Conservation (phyloP, 2,329 filamentous ascomycete species). For the Fusarium paranaense region DNA sequence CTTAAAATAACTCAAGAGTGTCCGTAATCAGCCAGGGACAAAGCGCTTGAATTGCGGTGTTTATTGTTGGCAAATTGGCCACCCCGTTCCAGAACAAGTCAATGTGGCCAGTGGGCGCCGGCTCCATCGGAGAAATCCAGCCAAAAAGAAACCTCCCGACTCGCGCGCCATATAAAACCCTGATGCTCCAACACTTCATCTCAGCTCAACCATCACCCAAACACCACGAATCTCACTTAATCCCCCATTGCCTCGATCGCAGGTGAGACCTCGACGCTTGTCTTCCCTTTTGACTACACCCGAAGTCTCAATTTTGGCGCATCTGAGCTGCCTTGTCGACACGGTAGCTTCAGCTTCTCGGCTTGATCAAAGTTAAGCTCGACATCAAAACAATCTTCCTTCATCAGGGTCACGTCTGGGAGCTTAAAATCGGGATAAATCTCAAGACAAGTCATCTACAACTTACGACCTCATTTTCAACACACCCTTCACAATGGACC, state of each 20-base stretch:
- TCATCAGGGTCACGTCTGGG: background rate
- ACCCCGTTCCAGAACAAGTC: conserved; percentile 30
- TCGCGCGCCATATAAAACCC: conserved; percentile 43
- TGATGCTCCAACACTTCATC: conserved; percentile 32
- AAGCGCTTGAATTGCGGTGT: conserved; percentile 7
- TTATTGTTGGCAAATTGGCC: conserved; percentile 16
- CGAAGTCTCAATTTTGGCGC: background rate
- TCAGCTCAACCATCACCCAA: conserved; percentile 3
- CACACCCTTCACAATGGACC: conserved; percentile 33
- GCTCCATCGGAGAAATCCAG: conserved; percentile 32
- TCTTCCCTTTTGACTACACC: background rate
- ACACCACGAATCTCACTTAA: background rate
- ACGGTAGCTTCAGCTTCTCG: background rate
- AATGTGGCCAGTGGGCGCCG: conserved; percentile 29
- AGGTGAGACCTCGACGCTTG: background rate
- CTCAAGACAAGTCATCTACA: background rate
- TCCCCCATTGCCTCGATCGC: background rate
- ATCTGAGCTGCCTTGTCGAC: background rate
- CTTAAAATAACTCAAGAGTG: background rate
- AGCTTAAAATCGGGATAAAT: background rate
- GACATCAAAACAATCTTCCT: background rate
- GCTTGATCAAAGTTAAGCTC: conserved; percentile 1
- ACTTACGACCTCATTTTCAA: background rate
- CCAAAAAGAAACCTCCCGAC: conserved; percentile 32
- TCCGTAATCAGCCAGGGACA: background rate